Evolutionary conservation across 1,139 yeast species (phyloP), one percentile per base, ranked within the genome.

Genomic region (Tardiomyces digboiensis): DNA sequence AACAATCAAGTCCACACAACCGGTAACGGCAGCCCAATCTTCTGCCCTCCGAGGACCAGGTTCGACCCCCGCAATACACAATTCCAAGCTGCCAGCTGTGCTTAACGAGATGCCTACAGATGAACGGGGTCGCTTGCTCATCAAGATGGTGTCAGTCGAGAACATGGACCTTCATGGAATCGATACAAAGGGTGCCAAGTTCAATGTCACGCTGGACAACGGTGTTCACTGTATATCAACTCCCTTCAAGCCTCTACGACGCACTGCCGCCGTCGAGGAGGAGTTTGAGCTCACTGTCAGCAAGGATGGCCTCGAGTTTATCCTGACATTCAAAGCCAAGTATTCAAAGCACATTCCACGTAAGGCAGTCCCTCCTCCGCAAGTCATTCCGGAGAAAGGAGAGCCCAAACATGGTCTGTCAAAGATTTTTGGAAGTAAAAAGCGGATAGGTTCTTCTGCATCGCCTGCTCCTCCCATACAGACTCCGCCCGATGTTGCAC

Each of bases 161-260:
- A 36, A 33, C 21, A 19, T 42, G 37, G 66, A 66, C 8, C 63
- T 88, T 44, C 84, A 88, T 8, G 54, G 51, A 1, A 76, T 78
- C 42, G 62, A 79, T 6, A 4, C 10, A 7, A 19, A 21, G 21
- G 26, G 40, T 2, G 84, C 87, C 0, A 71, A 71, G 44, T 78
- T 84, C 62, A 75, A 78, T 37, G 60, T 88, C 36, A 78, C 85
- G 5, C 69, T 91, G 49, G 97, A 91, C 60, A 89, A 91, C 61
- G 96, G 96, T 2, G 78, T 80, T 26, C 96, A 91, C 59, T 78
- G 89, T 49, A 79, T 88, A 39, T 77, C 81, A 38, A 88, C 96
- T 0, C 80, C 85, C 23, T 76, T 76, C 56, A 71, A 78, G 52
- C 62, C 67, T 6, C 58, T 86, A 46, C 63, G 66, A 3, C 57